These are phyloP conservation scores for Yamadazyma dushanensis DNA, from an alignment of 1,139 yeast genomes.

Conservation along the genomic window DNA sequence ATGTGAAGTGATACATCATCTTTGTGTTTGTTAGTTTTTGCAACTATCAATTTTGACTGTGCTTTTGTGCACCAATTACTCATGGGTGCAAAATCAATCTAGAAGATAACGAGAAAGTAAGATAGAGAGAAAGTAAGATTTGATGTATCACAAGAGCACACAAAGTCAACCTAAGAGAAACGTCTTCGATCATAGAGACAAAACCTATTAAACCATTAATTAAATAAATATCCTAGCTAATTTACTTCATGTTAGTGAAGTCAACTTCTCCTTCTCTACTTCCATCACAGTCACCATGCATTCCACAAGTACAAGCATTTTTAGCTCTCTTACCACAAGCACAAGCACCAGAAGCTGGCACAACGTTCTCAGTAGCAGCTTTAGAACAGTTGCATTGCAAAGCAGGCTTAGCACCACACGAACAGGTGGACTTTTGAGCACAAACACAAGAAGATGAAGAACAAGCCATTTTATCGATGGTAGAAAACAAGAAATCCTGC, in stretches of 20 bases:
- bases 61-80: no score
- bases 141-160: no score
- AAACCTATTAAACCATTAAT: no score
- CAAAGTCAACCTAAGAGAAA: no score
- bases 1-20: no score
- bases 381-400: conserved; percentile 45
- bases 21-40: no score
- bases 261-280: conserved; percentile 49
- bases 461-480: conserved; percentile 33
- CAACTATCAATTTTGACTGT: no score
- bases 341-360: conserved; percentile 40
- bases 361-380: conserved; percentile 42
- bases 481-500: background rate
- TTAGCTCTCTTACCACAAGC: conserved; percentile 49
- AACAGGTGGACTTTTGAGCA: conserved; percentile 50
- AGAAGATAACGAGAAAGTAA: no score
- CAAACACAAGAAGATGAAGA: conserved; percentile 47
- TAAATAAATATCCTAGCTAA: no score
- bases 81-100: no score
- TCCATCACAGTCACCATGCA: conserved; percentile 37
- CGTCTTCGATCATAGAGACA: no score
- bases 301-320: conserved; percentile 45
- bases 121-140: no score
- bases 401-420: conserved; percentile 51
- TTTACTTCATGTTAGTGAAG: conserved; percentile 39